Conservation (phyloP, 192 early-diverging fungal species). For the Diversispora eburnea region DNA sequence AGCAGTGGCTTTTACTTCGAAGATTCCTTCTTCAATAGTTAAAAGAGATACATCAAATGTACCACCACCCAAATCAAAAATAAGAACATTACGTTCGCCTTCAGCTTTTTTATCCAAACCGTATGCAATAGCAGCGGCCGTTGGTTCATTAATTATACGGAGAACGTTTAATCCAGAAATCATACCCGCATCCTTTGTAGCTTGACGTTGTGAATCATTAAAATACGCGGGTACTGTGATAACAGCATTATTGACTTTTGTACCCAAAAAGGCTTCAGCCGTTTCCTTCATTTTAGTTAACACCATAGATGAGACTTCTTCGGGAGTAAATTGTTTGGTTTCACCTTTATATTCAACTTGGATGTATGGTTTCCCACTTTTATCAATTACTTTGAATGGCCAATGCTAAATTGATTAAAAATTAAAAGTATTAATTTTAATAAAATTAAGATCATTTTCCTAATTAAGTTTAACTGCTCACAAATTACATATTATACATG, state of each 20-base stretch:
- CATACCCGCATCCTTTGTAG: conserved; percentile 98
- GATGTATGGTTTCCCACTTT: conserved; percentile 85
- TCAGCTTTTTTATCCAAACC: conserved; percentile 93
- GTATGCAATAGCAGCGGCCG: conserved; percentile 98
- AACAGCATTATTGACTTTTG: conserved; percentile 83
- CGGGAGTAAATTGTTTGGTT: conserved; percentile 93
- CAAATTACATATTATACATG: too few relatives aligned
- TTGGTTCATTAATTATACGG: conserved; percentile 99
- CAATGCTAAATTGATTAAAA: conserved; percentile 60
- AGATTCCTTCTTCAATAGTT: conserved; percentile 96
- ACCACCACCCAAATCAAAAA: conserved; percentile 98
- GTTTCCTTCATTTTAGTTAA: conserved; percentile 98
- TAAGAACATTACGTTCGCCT: conserved; percentile 90
- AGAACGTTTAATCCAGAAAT: conserved; percentile 96
- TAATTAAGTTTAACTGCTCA: too few relatives aligned
- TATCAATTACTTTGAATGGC: conserved; percentile 93
- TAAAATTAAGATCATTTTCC: background rate
- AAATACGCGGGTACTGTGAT: conserved; percentile 98
- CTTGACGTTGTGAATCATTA: conserved; percentile 99
- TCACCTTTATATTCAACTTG: conserved; percentile 96
- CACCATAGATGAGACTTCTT: conserved; percentile 98
- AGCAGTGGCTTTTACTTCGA: conserved; percentile 98
- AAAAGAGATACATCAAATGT: conserved; percentile 98
- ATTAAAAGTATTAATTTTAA: background rate
- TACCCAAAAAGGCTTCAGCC: conserved; percentile 88